Base-by-base conservation (phyloP, 1,284 basidiomycete species). In the Malassezia vespertilionis region DNA sequence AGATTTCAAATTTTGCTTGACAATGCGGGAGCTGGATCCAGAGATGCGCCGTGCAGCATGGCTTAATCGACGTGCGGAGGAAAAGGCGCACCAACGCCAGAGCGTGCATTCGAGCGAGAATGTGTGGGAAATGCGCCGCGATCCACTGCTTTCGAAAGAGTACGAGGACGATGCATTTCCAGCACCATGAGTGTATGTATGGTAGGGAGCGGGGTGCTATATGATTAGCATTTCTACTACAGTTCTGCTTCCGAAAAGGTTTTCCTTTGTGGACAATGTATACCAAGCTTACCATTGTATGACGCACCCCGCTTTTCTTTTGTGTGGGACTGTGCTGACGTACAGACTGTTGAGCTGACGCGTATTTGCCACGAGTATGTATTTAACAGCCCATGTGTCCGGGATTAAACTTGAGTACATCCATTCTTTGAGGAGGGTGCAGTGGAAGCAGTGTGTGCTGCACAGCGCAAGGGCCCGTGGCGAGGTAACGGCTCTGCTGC, bases 1-100 rank as follows among this genome's bases (percentile, higher is more conserved):
- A 56, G 89, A 93, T 62, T 91, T 91, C 78, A 95, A 95, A 73
- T 93, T 86, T 73, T 97, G 91, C 73, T 75, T 95, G 75, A 83
- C 81, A 49, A 74, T 84, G 55, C 90, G 89, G 70, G 77, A 79
- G 20, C 75, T 85, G 71, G 78, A 82, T 39, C 79, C 79, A 9
- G 86, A 90, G 46, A 79, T 82, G 62, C 79, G 80, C 63, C 77
- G 84, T 21, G 79, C 84, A 44, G 78, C 79, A 7, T 97, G 88
- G 88, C 81, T 96, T 46, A 76, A 76, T 36, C 76, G 84, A 20
- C 77, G 84, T 36, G 90, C 90, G 0, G 86, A 93, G 67, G 87
- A 84, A 83, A 90, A 86, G 84, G 88, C 89, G 2, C 74, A 52
- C 26, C 52, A 76, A 27, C 74, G 85, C 39, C 69, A 85, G 10